Percentiles rank a stretch among this genome's conserved stretches.
Evolutionary conservation across 2,329 filamentous ascomycete species (phyloP).

Genomic region (Hypoxylon sp.): DNA sequence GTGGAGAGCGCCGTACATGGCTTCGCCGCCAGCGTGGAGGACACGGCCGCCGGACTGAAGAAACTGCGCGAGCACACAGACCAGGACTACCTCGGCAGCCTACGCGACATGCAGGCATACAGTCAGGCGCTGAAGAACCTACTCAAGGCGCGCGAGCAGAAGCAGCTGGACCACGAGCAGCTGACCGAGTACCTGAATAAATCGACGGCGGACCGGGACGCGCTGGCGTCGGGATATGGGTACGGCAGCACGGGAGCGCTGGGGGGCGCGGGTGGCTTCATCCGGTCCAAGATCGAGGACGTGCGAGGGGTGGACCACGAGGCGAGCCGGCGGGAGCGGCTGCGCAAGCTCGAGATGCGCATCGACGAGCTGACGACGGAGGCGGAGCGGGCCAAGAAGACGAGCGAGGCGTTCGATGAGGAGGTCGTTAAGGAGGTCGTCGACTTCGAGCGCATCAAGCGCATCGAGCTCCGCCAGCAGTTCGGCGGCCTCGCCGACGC

Average conservation of each 20-base stretch:
- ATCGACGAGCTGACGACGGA: slow-evolving; percentile 91
- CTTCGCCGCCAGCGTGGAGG: slow-evolving; percentile 86
- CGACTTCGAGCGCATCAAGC: slow-evolving; percentile 97
- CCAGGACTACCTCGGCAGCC: slow-evolving; percentile 90
- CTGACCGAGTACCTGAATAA: slow-evolving; percentile 96
- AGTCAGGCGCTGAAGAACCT: slow-evolving; percentile 85
- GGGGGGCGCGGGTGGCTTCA: slow-evolving; percentile 82
- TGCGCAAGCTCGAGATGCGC: slow-evolving; percentile 88
- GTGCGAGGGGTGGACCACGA: slow-evolving; percentile 97
- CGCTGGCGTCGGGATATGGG: slow-evolving; percentile 67
- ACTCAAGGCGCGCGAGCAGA: slow-evolving; percentile 92
- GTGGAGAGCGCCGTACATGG: slow-evolving; percentile 83
- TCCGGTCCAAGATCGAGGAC: slow-evolving; percentile 94
- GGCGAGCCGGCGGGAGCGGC: slow-evolving; percentile 83
- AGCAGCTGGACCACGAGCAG: slow-evolving; percentile 96
- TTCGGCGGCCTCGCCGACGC: slow-evolving; percentile 83
- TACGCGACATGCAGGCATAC: slow-evolving; percentile 96
- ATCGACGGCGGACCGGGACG: slow-evolving; percentile 84
- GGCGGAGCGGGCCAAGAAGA: slow-evolving; percentile 86
- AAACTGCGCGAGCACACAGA: slow-evolving; percentile 90
- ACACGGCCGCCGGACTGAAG: slow-evolving; percentile 80
- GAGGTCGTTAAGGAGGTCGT: slow-evolving; percentile 92
- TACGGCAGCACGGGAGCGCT: slow-evolving; percentile 55
- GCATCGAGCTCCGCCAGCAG: slow-evolving; percentile 87
- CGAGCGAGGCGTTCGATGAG: slow-evolving; percentile 92